phyloP scores from a whole-genome alignment of 192 early-diverging fungal species.

The Umbelopsis vinacea region DNA sequence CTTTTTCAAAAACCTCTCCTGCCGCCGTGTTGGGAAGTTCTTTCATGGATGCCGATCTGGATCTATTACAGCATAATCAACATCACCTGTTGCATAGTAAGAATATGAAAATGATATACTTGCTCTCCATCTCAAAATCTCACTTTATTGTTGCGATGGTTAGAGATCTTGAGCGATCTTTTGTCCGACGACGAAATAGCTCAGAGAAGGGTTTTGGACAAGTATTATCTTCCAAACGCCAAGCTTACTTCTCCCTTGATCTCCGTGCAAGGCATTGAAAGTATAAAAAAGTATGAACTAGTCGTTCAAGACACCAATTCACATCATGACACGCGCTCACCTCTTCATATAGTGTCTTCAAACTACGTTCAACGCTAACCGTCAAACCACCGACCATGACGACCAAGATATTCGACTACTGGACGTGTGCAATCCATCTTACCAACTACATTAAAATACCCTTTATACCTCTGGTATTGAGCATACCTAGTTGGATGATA shows the following conservation, averaged over 20 bases:
- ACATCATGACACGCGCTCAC: background rate
- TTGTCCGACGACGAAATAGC: background rate
- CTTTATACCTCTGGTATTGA: background rate
- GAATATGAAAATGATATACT: background rate
- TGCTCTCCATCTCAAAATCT: background rate
- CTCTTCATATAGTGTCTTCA: background rate
- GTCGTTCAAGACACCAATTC: background rate
- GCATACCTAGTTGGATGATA: background rate
- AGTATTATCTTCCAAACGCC: constrained; percentile 5
- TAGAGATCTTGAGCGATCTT: constrained; percentile 15
- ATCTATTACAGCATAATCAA: background rate
- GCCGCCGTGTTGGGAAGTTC: background rate
- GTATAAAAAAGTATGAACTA: background rate
- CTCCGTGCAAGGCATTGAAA: background rate
- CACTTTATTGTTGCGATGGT: background rate
- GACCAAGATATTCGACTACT: background rate
- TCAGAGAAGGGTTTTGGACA: background rate
- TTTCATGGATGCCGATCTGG: constrained; percentile 13
- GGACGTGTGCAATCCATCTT: constrained; percentile 1
- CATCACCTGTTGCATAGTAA: constrained; percentile 2
- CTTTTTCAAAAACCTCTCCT: background rate
- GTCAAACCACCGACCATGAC: background rate
- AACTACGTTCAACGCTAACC: background rate
- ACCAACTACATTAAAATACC: constrained; percentile 2
- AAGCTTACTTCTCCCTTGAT: constrained; percentile 5